These are phyloP conservation scores for Trifolium subterraneum DNA, from an alignment of 306 rosid species.

Conservation along the genomic window DNA sequence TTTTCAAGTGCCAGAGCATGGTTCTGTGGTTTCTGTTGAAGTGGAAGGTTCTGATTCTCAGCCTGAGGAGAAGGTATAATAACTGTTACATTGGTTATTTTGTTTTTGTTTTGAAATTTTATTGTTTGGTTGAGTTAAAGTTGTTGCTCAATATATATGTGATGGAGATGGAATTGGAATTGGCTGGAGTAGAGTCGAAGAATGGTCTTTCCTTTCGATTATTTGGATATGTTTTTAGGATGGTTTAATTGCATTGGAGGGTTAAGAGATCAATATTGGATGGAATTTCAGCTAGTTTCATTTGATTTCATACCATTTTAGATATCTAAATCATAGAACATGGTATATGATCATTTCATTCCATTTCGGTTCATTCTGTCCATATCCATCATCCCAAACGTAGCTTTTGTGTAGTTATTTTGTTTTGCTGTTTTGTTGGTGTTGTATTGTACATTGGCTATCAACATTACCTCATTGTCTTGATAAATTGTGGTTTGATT, in stretches of 20 bases:
- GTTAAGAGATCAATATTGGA: no score
- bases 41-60: slow-evolving; percentile 63
- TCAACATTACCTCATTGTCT: slow-evolving; percentile 24
- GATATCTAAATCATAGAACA: neutral
- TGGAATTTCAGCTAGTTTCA: no score
- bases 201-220: neutral
- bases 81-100: neutral
- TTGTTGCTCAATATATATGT: neutral
- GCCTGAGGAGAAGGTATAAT: slow-evolving; percentile 69
- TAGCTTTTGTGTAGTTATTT: neutral
- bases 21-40: slow-evolving; percentile 46
- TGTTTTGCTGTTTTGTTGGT: neutral
- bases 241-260: no score
- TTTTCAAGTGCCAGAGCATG: slow-evolving; percentile 72
- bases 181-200: neutral
- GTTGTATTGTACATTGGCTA: neutral
- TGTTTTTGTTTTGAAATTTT: neutral
- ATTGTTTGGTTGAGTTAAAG: slow-evolving; percentile 7
- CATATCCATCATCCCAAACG: neutral
- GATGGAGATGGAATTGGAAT: neutral
- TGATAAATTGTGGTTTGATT: neutral
- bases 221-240: neutral
- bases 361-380: neutral
- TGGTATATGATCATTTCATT: neutral
- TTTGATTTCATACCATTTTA: neutral